A percentile compares a stretch with the other conserved stretches of the same genome.
These are phyloP conservation scores for Colletotrichum eremochloae DNA, from an alignment of 2,329 filamentous ascomycete species.

Conservation along the genomic window DNA sequence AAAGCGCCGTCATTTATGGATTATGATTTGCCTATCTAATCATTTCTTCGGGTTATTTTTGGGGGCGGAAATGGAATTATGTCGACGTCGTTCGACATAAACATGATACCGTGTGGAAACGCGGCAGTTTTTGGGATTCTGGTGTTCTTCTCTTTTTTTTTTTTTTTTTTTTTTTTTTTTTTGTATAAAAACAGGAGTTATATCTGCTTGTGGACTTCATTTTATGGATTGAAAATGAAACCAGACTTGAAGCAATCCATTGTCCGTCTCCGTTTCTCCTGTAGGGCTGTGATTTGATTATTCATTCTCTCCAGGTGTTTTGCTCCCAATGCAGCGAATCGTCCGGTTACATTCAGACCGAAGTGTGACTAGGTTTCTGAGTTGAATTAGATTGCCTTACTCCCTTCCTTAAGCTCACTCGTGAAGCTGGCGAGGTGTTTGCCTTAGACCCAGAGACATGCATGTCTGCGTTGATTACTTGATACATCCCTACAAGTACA, in stretches of 20 bases:
- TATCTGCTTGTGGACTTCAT: constrained; percentile 26
- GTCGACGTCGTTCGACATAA: constrained; percentile 36
- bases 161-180: constrained; percentile 1
- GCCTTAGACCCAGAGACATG: background rate
- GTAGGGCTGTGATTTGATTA: background rate
- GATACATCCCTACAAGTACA: background rate
- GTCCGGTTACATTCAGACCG: background rate
- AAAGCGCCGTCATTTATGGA: constrained; percentile 25
- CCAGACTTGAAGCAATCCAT: constrained; percentile 1
- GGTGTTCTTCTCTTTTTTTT: background rate
- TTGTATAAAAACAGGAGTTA: constrained; percentile 26
- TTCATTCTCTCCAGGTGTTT: rapidly evolving
- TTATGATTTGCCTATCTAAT: constrained; percentile 30
- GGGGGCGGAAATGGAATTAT: constrained; percentile 25
- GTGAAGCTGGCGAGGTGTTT: background rate
- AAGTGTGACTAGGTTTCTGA: background rate
- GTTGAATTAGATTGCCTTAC: background rate
- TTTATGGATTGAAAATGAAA: constrained; percentile 34
- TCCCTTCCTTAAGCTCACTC: background rate
- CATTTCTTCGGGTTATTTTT: constrained; percentile 20
- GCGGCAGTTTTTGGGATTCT: constrained; percentile 4
- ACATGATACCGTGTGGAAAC: constrained; percentile 14
- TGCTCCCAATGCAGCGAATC: too few relatives aligned
- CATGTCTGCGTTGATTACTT: background rate
- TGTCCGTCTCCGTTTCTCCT: background rate